phyloP scores from a whole-genome alignment of 2,329 filamentous ascomycete genomes.

The Aspergillus aculeatinus region DNA sequence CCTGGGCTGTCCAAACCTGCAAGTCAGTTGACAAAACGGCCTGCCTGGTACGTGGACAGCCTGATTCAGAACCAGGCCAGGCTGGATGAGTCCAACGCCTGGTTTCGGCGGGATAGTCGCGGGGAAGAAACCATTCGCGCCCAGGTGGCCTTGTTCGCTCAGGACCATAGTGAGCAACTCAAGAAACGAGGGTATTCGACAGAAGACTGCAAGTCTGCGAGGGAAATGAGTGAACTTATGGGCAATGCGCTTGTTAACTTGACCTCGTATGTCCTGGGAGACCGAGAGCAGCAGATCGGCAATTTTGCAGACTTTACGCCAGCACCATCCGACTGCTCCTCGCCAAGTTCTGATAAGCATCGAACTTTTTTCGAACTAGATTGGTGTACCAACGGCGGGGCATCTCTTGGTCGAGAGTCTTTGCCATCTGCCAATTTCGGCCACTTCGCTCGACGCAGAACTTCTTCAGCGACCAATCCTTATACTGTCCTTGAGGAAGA shows the following conservation, averaged over 20 bases:
- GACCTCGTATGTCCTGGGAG: slow-evolving; percentile 17
- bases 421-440: not conserved
- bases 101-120: slow-evolving; percentile 25
- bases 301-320: slow-evolving; percentile 21
- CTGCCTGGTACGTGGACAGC: not conserved
- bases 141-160: slow-evolving; percentile 20
- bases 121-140: slow-evolving; percentile 19
- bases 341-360: slow-evolving; percentile 13
- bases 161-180: slow-evolving; percentile 14
- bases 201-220: slow-evolving; percentile 10
- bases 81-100: slow-evolving; percentile 20
- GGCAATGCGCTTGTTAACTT: slow-evolving; percentile 25
- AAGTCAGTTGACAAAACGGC: not conserved
- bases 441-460: not conserved
- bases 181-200: not conserved
- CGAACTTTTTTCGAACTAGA: slow-evolving; percentile 27
- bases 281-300: slow-evolving; percentile 6
- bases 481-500: not conserved
- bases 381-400: not conserved
- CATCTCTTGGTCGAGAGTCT: not conserved
- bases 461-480: not conserved
- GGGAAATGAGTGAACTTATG: slow-evolving; percentile 21
- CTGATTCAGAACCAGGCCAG: slow-evolving; percentile 1
- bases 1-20: slow-evolving; percentile 20
- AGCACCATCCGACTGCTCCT: slow-evolving; percentile 16